A percentile compares a stretch with the other conserved stretches of the same genome.
Conservation (phyloP, 306 rosid genomes). For the Luffa acutangula region DNA sequence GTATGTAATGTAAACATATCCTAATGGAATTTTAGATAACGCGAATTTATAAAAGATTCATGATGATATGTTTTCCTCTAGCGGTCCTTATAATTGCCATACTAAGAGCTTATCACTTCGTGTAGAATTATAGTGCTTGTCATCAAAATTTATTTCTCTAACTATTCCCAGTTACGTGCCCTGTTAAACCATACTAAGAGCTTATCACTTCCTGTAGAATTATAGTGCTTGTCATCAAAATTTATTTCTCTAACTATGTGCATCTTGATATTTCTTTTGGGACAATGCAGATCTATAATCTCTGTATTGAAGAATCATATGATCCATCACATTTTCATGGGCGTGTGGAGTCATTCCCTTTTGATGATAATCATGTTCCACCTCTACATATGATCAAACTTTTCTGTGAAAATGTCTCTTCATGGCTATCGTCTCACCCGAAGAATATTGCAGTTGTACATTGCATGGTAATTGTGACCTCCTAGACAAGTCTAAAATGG, state of each 20-base stretch:
- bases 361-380: slow-evolving; percentile 92
- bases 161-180: not conserved
- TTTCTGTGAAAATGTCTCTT: slow-evolving; percentile 70
- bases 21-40: not conserved
- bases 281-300: slow-evolving; percentile 67
- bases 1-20: not conserved
- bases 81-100: not conserved
- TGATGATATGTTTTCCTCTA: not conserved
- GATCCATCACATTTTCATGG: slow-evolving; percentile 71
- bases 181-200: not conserved
- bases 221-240: not conserved
- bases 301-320: slow-evolving; percentile 80
- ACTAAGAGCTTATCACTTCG: not conserved
- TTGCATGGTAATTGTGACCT: slow-evolving; percentile 62
- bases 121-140: not conserved
- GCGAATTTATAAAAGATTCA: not conserved
- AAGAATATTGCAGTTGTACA: slow-evolving; percentile 73
- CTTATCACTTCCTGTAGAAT: not conserved
- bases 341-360: slow-evolving; percentile 78
- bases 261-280: slow-evolving; percentile 9
- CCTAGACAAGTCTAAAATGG: not conserved
- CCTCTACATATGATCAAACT: slow-evolving; percentile 57
- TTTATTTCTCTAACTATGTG: not conserved
- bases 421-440: slow-evolving; percentile 64
- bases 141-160: not conserved